Percentiles rank a stretch among this genome's conserved stretches.
These are phyloP conservation scores for Nasturtium officinale DNA, from an alignment of 345 rosid species.

Conservation along the genomic window DNA sequence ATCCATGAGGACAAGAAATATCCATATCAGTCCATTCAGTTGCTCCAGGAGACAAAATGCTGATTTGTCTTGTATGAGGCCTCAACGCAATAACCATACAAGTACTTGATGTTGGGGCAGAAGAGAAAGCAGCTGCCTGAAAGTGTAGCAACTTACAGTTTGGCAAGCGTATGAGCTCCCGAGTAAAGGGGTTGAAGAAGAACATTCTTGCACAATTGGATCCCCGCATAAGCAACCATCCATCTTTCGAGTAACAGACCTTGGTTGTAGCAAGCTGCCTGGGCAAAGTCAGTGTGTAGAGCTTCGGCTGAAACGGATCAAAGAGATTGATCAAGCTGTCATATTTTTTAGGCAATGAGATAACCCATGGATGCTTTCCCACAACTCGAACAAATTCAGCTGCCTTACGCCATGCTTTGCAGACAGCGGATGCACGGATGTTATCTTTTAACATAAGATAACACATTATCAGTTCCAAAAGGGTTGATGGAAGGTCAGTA, in stretches of 20 bases:
- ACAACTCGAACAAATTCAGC: too few species aligned
- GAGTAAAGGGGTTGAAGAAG: constrained; percentile 65
- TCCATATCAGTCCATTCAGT: constrained; percentile 42
- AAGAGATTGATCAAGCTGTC: constrained; percentile 52
- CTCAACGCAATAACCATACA: constrained; percentile 53
- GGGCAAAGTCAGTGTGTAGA: constrained; percentile 55
- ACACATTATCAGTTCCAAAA: background rate
- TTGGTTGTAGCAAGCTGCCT: constrained; percentile 52
- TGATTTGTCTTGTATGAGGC: background rate
- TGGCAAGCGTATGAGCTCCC: constrained; percentile 50
- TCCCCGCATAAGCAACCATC: constrained; percentile 62
- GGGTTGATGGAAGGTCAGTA: background rate
- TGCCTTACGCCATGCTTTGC: background rate
- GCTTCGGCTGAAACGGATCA: constrained; percentile 52
- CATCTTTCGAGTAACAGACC: constrained; percentile 59
- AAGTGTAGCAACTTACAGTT: constrained; percentile 49
- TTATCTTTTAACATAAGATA: too few species aligned
- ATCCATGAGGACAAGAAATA: too few species aligned
- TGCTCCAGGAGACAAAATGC: constrained; percentile 55
- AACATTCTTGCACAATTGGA: constrained; percentile 39
- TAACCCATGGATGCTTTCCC: too few species aligned
- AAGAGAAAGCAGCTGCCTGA: constrained; percentile 59
- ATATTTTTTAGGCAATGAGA: constrained; percentile 36
- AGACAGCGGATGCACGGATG: too few species aligned
- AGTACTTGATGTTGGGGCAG: constrained; percentile 49